Base-by-base conservation (phyloP, 805 yeast species). In the Kodamaea laetipori region DNA sequence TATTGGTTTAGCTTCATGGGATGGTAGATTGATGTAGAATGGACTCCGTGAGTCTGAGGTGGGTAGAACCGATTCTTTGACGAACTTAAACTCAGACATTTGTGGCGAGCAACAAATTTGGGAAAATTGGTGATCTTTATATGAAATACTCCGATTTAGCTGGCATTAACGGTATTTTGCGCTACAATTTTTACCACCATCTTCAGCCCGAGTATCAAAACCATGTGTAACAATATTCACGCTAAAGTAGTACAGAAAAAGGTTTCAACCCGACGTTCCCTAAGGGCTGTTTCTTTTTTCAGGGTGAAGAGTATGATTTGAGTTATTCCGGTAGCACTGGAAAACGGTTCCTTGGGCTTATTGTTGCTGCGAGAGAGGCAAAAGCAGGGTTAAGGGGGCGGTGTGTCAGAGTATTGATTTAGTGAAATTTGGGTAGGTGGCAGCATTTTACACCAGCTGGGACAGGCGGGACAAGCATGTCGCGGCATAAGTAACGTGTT, bases 1-100 rank as follows among this genome's bases (percentile, higher is more conserved):
- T 15, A 71, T 63, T 3, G 76, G 76, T 41, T 55, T 63, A 32
- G 72, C 51, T 41, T 68, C 73, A 40, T 50, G 60, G 2, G 58
- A 35, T 3, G 76, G 76, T n/a, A 70, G 56, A 41, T 68, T 68
- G 41, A 63, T 49, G 46, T 55, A 63, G 55, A 64, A 71, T 9
- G 76, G 76, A 11, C 69, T 62, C 36, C 54, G 48, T 23, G 62
- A 61, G 43, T 71, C 63, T 6, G 63, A 32, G 1, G 67, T 48
- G 3, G 73, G 73, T 23, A 68, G 52, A 6, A 66, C 55, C 13
- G 32, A 18, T 18, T 45, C 53, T 38, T 49, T 47, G 5, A 36
- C 37, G 25, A 45, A 48, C 19, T 24, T 23, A 18, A 47, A 50
- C 24, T 30, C 28, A 27, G 41, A 27, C 45, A 42, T 42, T 8